Evolutionary conservation across 352 stramenopile species (phyloP).

Genomic region (Peronosclerospora sorghi): DNA sequence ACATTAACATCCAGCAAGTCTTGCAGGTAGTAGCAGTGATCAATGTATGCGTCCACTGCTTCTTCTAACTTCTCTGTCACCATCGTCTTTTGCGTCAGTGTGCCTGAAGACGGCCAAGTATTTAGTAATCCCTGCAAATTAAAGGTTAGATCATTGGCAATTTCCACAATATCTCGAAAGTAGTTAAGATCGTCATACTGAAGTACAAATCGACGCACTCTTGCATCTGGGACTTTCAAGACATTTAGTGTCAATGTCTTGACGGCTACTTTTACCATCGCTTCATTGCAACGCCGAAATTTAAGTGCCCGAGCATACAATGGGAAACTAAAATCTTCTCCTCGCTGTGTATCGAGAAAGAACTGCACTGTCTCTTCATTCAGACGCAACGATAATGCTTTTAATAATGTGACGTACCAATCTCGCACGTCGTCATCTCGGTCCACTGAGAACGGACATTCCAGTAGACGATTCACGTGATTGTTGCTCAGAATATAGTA

Average conservation of each 20-base stretch:
- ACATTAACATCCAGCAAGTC: constrained; percentile 77
- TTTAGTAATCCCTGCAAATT: constrained; percentile 71
- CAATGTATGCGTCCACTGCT: constrained; percentile 68
- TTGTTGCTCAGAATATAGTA: constrained; percentile 95
- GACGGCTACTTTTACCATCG: constrained; percentile 78
- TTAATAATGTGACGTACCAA: constrained; percentile 85
- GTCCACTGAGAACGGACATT: constrained; percentile 59
- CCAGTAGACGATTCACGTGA: constrained; percentile 89
- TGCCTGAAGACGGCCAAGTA: constrained; percentile 23
- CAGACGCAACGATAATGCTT: constrained; percentile 75
- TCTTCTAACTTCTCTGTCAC: constrained; percentile 71
- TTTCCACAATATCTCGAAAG: constrained; percentile 72
- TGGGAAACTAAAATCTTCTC: constrained; percentile 39
- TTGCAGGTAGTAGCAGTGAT: constrained; percentile 80
- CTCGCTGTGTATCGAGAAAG: constrained; percentile 55
- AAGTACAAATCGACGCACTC: constrained; percentile 67
- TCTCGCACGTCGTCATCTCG: constrained; percentile 77
- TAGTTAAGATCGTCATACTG: constrained; percentile 65
- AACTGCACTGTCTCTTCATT: constrained; percentile 86
- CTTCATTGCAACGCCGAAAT: constrained; percentile 65
- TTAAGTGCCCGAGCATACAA: constrained; percentile 60
- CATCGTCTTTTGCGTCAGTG: constrained; percentile 3
- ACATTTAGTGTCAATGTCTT: constrained; percentile 85
- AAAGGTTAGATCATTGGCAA: constrained; percentile 61
- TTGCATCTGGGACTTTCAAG: constrained; percentile 60